Evolutionary conservation across 441 rosid species (phyloP).

Genomic region (Raphanus hybrid): DNA sequence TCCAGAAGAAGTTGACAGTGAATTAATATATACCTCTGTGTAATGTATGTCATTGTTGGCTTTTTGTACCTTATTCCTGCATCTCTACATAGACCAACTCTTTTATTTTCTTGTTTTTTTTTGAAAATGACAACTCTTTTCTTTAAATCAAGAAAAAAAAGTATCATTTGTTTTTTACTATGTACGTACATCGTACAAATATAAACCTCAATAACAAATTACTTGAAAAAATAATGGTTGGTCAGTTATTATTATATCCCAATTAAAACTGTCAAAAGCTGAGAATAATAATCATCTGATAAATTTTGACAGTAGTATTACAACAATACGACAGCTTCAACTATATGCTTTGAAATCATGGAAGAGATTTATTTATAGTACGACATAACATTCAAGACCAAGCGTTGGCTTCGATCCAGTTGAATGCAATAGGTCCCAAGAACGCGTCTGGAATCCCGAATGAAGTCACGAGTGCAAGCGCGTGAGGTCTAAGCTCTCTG

Average conservation of each 20-base stretch:
- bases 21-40: too few relatives aligned
- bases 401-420: conserved; percentile 92
- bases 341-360: background rate
- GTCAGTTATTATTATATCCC: background rate
- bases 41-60: background rate
- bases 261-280: background rate
- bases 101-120: too few relatives aligned
- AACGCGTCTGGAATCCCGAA: conserved; percentile 83
- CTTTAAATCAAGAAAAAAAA: too few relatives aligned
- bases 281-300: background rate
- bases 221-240: background rate
- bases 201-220: background rate
- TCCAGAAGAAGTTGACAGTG: background rate
- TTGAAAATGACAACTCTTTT: too few relatives aligned
- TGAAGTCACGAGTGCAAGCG: conserved; percentile 76
- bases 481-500: conserved; percentile 77
- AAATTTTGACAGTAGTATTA: background rate
- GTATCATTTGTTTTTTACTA: too few relatives aligned
- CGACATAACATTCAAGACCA: conserved; percentile 34
- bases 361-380: conserved; percentile 21
- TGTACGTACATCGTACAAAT: background rate
- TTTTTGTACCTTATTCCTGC: background rate
- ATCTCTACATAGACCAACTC: background rate
- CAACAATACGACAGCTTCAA: background rate
- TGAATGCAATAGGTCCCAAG: conserved; percentile 81